These are phyloP conservation scores for Dictyostelium purpureum DNA, from an alignment of 78 protist genomes.

Conservation along the genomic window DNA sequence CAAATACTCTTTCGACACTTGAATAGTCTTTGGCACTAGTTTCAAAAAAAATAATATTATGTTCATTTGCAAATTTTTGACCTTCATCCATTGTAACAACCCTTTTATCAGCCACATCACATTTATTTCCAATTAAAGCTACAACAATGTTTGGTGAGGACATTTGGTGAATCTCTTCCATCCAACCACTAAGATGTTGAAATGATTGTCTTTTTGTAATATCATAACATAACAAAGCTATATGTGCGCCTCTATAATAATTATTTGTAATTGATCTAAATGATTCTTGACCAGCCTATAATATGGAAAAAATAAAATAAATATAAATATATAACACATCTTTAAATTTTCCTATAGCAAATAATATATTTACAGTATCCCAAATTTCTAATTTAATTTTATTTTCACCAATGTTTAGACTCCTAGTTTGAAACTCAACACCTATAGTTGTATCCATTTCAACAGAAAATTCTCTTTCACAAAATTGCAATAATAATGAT, in stretches of 20 bases:
- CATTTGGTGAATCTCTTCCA: constrained; percentile 86
- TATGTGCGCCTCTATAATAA: constrained; percentile 97
- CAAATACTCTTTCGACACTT: constrained; percentile 72
- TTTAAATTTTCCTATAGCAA: too few species aligned
- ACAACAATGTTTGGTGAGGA: constrained; percentile 67
- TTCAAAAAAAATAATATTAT: constrained; percentile 45
- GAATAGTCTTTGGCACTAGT: constrained; percentile 66
- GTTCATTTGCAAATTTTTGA: constrained; percentile 34
- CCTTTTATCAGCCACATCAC: constrained; percentile 83
- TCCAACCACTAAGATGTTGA: constrained; percentile 95
- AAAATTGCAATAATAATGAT: constrained; percentile 97
- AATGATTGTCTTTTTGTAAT: constrained; percentile 95
- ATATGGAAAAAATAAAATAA: constrained; percentile 41
- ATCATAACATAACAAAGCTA: constrained; percentile 75
- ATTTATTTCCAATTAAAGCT: constrained; percentile 84
- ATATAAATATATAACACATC: not conserved
- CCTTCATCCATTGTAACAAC: constrained; percentile 85
- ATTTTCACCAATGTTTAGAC: constrained; percentile 88
- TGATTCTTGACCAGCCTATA: constrained; percentile 97
- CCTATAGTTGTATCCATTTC: constrained; percentile 98
- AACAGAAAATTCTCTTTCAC: constrained; percentile 97
- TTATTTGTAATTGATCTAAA: constrained; percentile 98
- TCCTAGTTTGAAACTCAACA: constrained; percentile 98
- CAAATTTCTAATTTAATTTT: constrained; percentile 98
- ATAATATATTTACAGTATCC: constrained; percentile 83